Evolutionary conservation across 2,329 filamentous ascomycete genomes (phyloP).

Genomic region (Pyricularia grisea): DNA sequence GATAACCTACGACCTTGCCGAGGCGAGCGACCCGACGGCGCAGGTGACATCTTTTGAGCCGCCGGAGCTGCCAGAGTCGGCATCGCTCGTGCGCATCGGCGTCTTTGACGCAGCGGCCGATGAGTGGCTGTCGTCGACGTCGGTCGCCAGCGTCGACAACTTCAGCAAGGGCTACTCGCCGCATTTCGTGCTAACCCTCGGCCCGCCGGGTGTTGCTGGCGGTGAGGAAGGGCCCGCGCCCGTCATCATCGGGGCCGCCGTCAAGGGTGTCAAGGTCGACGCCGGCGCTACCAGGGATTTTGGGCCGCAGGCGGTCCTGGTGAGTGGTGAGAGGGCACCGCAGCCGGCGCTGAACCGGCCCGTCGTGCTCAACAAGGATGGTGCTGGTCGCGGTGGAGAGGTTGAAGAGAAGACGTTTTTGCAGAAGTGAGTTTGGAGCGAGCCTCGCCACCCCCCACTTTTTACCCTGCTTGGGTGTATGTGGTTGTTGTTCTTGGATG

Average conservation of each 20-base stretch:
- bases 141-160: conserved; percentile 44
- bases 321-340: conserved; percentile 37
- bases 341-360: conserved; percentile 54
- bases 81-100: conserved; percentile 46
- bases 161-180: conserved; percentile 54
- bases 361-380: conserved; percentile 42
- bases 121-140: conserved; percentile 44
- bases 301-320: conserved; percentile 47
- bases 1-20: conserved; percentile 41
- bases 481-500: neutral
- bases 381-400: conserved; percentile 21
- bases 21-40: conserved; percentile 21
- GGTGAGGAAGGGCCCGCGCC: conserved; percentile 23
- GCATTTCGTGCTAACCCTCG: conserved; percentile 41
- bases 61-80: conserved; percentile 34
- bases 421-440: conserved; percentile 49
- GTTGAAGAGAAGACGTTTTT: conserved; percentile 52
- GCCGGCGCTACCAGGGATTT: conserved; percentile 57
- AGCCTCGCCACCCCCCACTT: neutral
- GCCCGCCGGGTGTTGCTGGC: neutral
- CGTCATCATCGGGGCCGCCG: conserved; percentile 37
- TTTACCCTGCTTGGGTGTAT: neutral
- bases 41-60: conserved; percentile 45
- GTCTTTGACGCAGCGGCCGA: conserved; percentile 38
- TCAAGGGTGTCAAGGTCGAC: conserved; percentile 50